Evolutionary conservation across 139 green algal genomes (phyloP).

Genomic region (Choricystis sp.): DNA sequence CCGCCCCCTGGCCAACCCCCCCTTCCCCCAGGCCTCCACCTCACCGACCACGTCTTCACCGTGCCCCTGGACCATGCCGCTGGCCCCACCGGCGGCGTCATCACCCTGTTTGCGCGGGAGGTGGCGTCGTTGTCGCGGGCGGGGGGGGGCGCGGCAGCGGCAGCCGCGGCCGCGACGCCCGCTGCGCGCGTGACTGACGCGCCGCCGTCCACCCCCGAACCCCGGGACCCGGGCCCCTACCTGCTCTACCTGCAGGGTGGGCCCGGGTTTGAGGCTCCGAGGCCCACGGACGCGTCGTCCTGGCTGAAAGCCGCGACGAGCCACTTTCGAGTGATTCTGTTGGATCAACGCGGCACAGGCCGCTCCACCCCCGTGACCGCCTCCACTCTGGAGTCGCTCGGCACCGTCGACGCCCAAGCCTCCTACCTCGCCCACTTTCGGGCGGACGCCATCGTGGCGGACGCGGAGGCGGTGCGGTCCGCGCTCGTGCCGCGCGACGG

Average conservation of each 20-base stretch:
- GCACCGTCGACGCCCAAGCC: constrained; percentile 48
- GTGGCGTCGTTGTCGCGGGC: constrained; percentile 7
- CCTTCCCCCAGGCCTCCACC: constrained; percentile 29
- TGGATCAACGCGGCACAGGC: constrained; percentile 78
- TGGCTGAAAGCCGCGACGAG: constrained; percentile 65
- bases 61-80: constrained; percentile 57
- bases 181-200: too few species aligned
- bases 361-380: constrained; percentile 43
- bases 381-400: constrained; percentile 27
- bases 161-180: too few species aligned
- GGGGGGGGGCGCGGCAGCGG: too few species aligned
- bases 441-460: constrained; percentile 78
- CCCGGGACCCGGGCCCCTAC: constrained; percentile 28
- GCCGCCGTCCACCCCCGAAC: constrained; percentile 11
- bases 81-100: neutral
- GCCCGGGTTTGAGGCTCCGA: constrained; percentile 62
- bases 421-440: constrained; percentile 48
- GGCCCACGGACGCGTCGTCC: constrained; percentile 40
- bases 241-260: constrained; percentile 74
- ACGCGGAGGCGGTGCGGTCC: constrained; percentile 65
- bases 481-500: constrained; percentile 30
- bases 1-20: neutral
- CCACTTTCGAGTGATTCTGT: constrained; percentile 61
- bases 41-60: constrained; percentile 34
- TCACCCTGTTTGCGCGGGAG: constrained; percentile 56